Conservation (phyloP, 2,329 filamentous ascomycete genomes). For the Aspergillus intermedius region DNA sequence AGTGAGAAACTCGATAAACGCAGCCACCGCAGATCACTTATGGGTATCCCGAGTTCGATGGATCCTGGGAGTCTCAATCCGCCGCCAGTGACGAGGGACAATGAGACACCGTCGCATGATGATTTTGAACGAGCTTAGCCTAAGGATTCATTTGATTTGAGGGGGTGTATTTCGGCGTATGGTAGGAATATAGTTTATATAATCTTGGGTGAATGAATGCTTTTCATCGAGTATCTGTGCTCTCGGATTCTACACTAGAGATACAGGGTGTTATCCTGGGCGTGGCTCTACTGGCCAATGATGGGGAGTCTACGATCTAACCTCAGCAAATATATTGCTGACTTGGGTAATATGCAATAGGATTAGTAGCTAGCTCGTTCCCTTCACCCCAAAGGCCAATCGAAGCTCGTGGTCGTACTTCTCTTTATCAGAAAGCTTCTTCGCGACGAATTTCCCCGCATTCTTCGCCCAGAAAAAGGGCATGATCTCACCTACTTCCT, state of each 20-base stretch:
- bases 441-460: constrained; percentile 9
- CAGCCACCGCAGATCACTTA: constrained; percentile 51
- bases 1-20: constrained; percentile 53
- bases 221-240: background rate
- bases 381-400: constrained; percentile 7
- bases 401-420: constrained; percentile 11
- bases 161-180: constrained; percentile 10
- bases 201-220: constrained; percentile 8
- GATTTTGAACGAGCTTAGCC: constrained; percentile 43
- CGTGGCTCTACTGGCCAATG: background rate
- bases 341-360: no score
- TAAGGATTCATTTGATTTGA: background rate
- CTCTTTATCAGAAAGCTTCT: constrained; percentile 16
- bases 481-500: background rate
- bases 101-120: constrained; percentile 33
- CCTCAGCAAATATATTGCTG: no score
- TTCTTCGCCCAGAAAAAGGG: constrained; percentile 2
- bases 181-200: constrained; percentile 16
- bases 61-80: constrained; percentile 48
- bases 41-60: constrained; percentile 43
- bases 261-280: no score
- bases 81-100: constrained; percentile 26
- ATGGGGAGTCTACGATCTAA: no score
- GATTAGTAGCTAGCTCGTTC: background rate
- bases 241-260: background rate